Base-by-base conservation (phyloP, 1,139 yeast species). In the Candida sojae region DNA sequence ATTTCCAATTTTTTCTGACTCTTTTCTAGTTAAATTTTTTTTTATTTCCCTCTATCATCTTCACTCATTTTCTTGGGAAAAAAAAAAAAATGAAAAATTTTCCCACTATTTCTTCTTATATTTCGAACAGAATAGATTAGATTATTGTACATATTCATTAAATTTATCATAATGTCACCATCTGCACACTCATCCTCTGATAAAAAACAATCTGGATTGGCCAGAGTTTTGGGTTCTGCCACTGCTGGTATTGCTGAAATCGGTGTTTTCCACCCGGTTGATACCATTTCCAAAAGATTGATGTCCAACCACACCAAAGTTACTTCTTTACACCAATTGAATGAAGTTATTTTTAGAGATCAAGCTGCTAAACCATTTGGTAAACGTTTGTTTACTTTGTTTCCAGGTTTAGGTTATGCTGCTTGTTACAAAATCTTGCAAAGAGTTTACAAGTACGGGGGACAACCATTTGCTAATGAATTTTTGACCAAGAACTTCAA, bases 321-420 rank as follows among this genome's bases (percentile, higher is more conserved):
- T 56, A 66, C 87, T 39, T 75, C 82, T 34, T 65, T 80, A 17
- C 52, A 81, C 44, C 88, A 89, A 66, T 80, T 93, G 59, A 93
- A 93, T 76, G 61, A 78, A 45, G 97, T 93, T 48, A 86, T 93
- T 54, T 95, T 95, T 79, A 84, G 86, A 65, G 88, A 88, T 53
- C 84, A 85, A 59, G 96, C 97, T 34, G 64, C 75, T 47, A 84
- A 88, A 58, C 79, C 93, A 4, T 61, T 91, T 9, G 83, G 84
- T 33, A 78, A 82, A 55, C 82, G 97, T 67, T 64, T 89, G 43
- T 73, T 90, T 57, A 87, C 98, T 11, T 79, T 93, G 57, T 93
- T 93, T 77, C 99, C 99, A 12, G 99, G 99, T 65, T 80, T 93
- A 57, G 99, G 99, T 26, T 93, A 95, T 64, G 99, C 99, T 57